A percentile compares a stretch with the other conserved stretches of the same genome.
These are phyloP conservation scores for Globisporangium carolinianum DNA, from an alignment of 352 stramenopile genomes.

Conservation along the genomic window DNA sequence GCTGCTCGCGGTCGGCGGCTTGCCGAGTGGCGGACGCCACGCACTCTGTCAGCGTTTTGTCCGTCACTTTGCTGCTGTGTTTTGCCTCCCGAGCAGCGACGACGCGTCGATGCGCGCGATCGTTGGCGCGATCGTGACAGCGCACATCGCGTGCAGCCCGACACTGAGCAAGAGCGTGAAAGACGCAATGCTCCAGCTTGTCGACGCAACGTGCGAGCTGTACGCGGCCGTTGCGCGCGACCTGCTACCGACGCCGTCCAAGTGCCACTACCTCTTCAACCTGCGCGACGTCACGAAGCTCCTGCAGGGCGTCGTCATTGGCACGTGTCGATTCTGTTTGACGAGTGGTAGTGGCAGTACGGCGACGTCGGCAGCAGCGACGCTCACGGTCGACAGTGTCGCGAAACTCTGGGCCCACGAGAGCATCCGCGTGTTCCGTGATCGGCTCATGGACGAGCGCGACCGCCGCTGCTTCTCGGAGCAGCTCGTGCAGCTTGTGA, in stretches of 20 bases:
- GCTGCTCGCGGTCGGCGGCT: slow-evolving; percentile 51
- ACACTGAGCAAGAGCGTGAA: slow-evolving; percentile 40
- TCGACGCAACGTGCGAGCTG: slow-evolving; percentile 52
- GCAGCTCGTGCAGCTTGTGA: slow-evolving; percentile 61
- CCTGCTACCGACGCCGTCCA: slow-evolving; percentile 68
- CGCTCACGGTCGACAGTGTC: slow-evolving; percentile 38
- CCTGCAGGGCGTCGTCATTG: slow-evolving; percentile 76
- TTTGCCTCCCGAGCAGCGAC: slow-evolving; percentile 68
- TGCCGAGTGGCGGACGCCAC: slow-evolving; percentile 51
- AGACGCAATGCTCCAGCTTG: slow-evolving; percentile 43
- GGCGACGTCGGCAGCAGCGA: slow-evolving; percentile 6
- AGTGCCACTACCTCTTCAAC: slow-evolving; percentile 84
- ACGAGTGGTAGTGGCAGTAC: slow-evolving; percentile 1
- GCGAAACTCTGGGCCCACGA: slow-evolving; percentile 88
- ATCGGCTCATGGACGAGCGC: slow-evolving; percentile 75
- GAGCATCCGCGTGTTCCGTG: slow-evolving; percentile 87
- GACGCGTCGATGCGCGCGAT: slow-evolving; percentile 83
- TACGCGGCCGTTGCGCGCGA: slow-evolving; percentile 47
- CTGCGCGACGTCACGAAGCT: slow-evolving; percentile 73
- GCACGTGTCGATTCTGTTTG: slow-evolving; percentile 18
- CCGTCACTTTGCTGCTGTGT: slow-evolving; percentile 54
- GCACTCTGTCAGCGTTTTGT: slow-evolving; percentile 56
- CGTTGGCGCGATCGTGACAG: slow-evolving; percentile 82
- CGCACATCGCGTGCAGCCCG: slow-evolving; percentile 23
- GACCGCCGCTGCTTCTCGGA: slow-evolving; percentile 88